phyloP scores from a whole-genome alignment of 2,329 filamentous ascomycete genomes.

The Aspergillus bombycis region DNA sequence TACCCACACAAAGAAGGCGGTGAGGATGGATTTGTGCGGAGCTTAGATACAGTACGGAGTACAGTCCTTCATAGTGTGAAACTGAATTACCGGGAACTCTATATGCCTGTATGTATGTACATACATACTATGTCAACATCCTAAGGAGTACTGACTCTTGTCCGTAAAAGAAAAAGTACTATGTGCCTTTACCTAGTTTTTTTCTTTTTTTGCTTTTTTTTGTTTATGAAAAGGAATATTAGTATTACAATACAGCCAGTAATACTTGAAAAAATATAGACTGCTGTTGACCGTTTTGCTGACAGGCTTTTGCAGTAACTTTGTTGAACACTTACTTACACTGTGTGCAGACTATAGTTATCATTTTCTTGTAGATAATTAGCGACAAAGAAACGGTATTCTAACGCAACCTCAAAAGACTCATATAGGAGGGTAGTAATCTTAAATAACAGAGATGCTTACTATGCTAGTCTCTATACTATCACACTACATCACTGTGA shows the following conservation, averaged over 20 bases:
- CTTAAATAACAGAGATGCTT: background rate
- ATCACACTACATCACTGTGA: background rate
- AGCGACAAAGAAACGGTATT: background rate
- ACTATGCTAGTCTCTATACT: background rate
- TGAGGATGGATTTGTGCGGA: constrained; percentile 1
- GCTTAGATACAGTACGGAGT: background rate
- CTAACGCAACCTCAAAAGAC: background rate
- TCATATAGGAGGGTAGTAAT: background rate
- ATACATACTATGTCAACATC: no score
- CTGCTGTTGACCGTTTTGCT: background rate
- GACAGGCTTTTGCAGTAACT: no score
- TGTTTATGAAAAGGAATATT: background rate
- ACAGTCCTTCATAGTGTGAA: background rate
- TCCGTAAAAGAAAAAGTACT: background rate
- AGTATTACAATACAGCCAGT: background rate
- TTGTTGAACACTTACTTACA: background rate
- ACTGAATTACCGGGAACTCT: background rate
- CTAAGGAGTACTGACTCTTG: background rate
- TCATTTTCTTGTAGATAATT: background rate
- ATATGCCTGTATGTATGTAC: background rate
- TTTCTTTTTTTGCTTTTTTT: background rate
- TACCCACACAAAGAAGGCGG: constrained; percentile 8
- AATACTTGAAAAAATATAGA: background rate
- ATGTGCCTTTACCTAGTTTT: background rate
- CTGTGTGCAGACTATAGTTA: no score